phyloP scores from a whole-genome alignment of 1,284 basidiomycete genomes.

The Kalmanozyma brasiliensis region DNA sequence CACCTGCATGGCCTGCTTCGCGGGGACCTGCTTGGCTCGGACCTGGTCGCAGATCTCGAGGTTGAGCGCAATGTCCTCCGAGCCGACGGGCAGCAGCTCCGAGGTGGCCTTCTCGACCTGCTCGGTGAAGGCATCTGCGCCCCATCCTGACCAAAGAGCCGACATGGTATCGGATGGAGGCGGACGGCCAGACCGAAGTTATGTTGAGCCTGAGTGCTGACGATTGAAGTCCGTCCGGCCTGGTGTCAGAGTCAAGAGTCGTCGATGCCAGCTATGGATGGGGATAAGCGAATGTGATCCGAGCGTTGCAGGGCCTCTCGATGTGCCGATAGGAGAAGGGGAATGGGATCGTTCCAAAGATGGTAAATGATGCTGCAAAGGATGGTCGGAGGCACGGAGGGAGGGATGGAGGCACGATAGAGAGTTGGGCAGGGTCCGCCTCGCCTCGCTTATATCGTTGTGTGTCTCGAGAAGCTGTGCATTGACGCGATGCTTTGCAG shows the following conservation, averaged over 20 bases:
- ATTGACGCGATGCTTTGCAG: conserved; percentile 10
- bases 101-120: conserved; percentile 84
- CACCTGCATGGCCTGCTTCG: conserved; percentile 87
- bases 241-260: no score
- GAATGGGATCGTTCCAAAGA: no score
- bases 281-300: neutral
- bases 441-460: conserved; percentile 21
- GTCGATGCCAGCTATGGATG: neutral
- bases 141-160: conserved; percentile 56
- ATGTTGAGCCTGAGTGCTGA: no score
- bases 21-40: conserved; percentile 85
- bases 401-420: neutral
- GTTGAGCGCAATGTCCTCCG: conserved; percentile 90
- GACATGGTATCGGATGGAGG: conserved; percentile 34
- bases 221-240: no score
- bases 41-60: conserved; percentile 96
- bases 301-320: no score
- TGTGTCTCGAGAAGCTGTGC: conserved; percentile 14
- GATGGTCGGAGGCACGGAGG: neutral
- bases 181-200: no score
- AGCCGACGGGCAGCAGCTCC: conserved; percentile 77
- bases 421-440: conserved; percentile 9
- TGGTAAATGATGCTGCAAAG: no score
- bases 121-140: conserved; percentile 59
- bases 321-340: no score